Evolutionary conservation across 352 stramenopile species (phyloP), one percentile per base, ranked within the genome.

Genomic region (Phytophthora citrophthora): DNA sequence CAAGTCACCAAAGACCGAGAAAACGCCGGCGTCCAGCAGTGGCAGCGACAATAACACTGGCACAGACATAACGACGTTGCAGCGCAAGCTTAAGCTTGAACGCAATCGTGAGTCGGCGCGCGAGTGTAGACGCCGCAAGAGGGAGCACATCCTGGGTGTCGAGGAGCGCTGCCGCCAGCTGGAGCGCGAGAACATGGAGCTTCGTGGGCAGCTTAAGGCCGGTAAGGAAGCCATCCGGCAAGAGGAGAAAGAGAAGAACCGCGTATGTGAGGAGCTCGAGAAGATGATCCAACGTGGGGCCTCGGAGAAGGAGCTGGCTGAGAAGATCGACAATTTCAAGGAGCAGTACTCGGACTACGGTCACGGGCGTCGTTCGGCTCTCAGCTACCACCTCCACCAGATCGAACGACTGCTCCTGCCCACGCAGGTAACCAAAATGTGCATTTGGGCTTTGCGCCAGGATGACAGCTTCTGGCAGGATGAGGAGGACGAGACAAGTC

Each of bases 271-370:
- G 54, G 83, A 94, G 58, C 76, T 95, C 5, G 81, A 93, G 66
- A 69, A 83, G 39, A 94, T 95, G 88, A 91, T 95, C 55, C 70
- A 90, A 68, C 70, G 82, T 38, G 82, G 80, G 38, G 84, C 85
- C 32, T 88, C 70, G 8, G 94, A 97, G 73, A 88, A 87, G 32
- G 88, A 94, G 54, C 84, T 98, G 6, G 94, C 94, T 47, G 88
- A 96, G 58, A 98, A 97, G 73, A 97, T 98, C 44, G 91, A 98
- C 77, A 98, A 97, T 67, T 98, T 97, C 69, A 97, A 96, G 32
- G 94, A 98, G 71, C 85, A 94, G 72, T 95, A 94, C 74, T 92
- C 81, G 64, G 84, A 94, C 75, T 98, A 98, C 74, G 94, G 94
- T 20, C 85, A 93, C 60, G 90, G 92, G 41, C 88, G 94, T 29